Percentiles rank a stretch among this genome's conserved stretches.
phyloP scores from a whole-genome alignment of 306 rosid genomes.

The Cajanus cajan region DNA sequence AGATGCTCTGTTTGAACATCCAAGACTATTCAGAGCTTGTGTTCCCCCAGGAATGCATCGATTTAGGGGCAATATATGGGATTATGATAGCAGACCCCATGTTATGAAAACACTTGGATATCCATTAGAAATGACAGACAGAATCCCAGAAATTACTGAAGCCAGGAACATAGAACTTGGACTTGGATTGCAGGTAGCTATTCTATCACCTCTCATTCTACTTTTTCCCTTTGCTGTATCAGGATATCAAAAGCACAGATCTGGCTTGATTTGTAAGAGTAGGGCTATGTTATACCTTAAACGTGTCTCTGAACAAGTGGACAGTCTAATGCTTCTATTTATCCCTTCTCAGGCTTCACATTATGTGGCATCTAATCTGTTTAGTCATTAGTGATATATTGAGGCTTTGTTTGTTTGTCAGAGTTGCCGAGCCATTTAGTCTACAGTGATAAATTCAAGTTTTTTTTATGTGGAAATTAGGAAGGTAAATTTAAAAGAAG shows the following conservation, averaged over 20 bases:
- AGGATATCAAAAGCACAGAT: background rate
- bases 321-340: background rate
- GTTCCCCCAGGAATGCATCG: constrained; percentile 98
- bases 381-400: background rate
- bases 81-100: constrained; percentile 73
- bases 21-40: constrained; percentile 93
- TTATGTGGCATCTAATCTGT: constrained; percentile 2
- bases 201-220: constrained; percentile 10
- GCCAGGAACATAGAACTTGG: constrained; percentile 92
- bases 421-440: constrained; percentile 9
- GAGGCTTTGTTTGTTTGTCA: background rate
- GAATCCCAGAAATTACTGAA: constrained; percentile 76
- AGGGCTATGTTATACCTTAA: background rate
- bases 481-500: background rate
- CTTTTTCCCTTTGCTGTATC: constrained; percentile 26
- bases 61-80: constrained; percentile 96
- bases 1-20: constrained; percentile 94
- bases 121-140: constrained; percentile 62
- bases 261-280: constrained; percentile 1
- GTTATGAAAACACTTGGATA: constrained; percentile 75
- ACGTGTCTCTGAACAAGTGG: background rate
- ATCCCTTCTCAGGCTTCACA: background rate
- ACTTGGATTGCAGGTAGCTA: constrained; percentile 85
- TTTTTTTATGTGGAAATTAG: background rate
- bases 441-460: background rate